These are phyloP conservation scores for Circinella umbellata DNA, from an alignment of 371 early-diverging fungal genomes.

Conservation along the genomic window DNA sequence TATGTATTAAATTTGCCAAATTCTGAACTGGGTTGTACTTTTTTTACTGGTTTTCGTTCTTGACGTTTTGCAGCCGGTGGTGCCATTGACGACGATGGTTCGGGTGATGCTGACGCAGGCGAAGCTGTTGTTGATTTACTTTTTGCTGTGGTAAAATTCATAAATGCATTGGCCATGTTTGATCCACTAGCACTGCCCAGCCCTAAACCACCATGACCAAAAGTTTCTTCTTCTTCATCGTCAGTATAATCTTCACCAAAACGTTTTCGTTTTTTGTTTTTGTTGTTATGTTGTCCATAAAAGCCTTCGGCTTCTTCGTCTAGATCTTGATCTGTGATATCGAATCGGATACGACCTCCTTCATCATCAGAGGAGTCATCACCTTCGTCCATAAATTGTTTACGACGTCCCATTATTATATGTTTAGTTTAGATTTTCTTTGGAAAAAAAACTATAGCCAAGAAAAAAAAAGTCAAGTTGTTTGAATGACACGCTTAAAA, in stretches of 20 bases:
- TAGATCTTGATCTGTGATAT: conserved; percentile 46
- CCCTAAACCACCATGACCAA: conserved; percentile 13
- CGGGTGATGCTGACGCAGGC: conserved; percentile 10
- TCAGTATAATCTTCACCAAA: conserved; percentile 35
- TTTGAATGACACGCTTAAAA: too few species aligned
- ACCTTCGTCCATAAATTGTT: conserved; percentile 50
- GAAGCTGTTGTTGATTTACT: conserved; percentile 11
- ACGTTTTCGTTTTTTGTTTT: conserved; percentile 24
- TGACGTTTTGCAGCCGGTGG: not conserved
- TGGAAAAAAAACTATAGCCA: too few species aligned
- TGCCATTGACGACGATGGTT: conserved; percentile 3
- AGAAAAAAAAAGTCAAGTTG: too few species aligned
- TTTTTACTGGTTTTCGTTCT: conserved; percentile 19
- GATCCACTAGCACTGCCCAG: conserved; percentile 9
- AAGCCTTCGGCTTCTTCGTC: conserved; percentile 51
- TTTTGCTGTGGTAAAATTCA: conserved; percentile 15
- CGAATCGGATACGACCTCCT: conserved; percentile 41
- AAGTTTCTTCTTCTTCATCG: conserved; percentile 23
- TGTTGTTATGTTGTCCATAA: conserved; percentile 27
- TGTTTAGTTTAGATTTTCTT: too few species aligned
- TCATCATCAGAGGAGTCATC: conserved; percentile 54
- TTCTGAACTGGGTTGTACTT: conserved; percentile 52
- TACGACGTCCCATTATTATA: conserved; percentile 41
- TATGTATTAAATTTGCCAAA: conserved; percentile 82
- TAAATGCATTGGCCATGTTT: not conserved